phyloP scores from a whole-genome alignment of 1,284 basidiomycete species.

The Ustilago cynodontis region DNA sequence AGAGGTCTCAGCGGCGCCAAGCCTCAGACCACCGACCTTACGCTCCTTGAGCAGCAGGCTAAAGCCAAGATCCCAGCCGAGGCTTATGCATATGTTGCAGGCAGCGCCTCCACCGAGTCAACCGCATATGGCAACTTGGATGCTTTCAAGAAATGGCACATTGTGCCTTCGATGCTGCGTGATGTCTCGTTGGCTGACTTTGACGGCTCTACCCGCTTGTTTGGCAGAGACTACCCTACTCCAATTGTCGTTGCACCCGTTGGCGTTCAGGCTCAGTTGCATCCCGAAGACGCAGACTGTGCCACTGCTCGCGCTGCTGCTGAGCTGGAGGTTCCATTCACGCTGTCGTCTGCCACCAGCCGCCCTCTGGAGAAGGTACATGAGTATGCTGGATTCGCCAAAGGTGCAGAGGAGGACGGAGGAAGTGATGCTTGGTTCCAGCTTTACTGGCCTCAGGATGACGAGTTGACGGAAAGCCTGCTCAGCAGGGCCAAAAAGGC shows the following conservation, averaged over 20 bases:
- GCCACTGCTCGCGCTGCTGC: conserved; percentile 52
- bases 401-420: conserved; percentile 22
- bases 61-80: conserved; percentile 45
- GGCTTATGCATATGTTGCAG: conserved; percentile 62
- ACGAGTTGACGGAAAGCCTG: conserved; percentile 77
- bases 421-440: conserved; percentile 60
- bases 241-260: conserved; percentile 63
- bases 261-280: conserved; percentile 59
- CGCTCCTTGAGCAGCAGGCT: conserved; percentile 50
- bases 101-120: conserved; percentile 54
- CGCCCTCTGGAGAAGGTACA: conserved; percentile 53
- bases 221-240: conserved; percentile 51
- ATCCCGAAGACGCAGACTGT: conserved; percentile 43
- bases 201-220: conserved; percentile 35
- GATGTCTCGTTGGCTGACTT: conserved; percentile 47
- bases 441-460: conserved; percentile 74
- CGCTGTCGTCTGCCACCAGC: conserved; percentile 56
- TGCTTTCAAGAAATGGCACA: conserved; percentile 53
- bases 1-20: conserved; percentile 38
- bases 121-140: conserved; percentile 54
- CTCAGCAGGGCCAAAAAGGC: conserved; percentile 77
- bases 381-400: conserved; percentile 34
- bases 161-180: conserved; percentile 57
- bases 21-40: conserved; percentile 48
- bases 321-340: conserved; percentile 55